Evolutionary conservation across 164 flowering plant species (phyloP), one percentile per base, ranked within the genome.

Genomic region (Amborella trichopoda): DNA sequence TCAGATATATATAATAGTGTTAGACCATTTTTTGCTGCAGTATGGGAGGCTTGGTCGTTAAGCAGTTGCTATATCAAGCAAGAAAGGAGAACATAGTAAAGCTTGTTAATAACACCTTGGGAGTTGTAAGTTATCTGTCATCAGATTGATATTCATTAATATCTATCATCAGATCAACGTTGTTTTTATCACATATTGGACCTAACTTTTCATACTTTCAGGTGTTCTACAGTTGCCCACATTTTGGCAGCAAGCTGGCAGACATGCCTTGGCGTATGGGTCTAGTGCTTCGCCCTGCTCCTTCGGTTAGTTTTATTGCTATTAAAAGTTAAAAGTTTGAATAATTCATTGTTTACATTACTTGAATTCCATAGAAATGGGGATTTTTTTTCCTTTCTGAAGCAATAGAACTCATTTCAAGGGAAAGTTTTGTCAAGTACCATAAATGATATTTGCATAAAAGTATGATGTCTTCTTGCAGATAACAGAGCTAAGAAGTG

Each of bases 211-310:
- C 41, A 14, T 66, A 54, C 30, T 57, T 62, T 60, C 68, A 91
- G 99, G 94, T 85, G 28, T 93, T 93, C 64, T 93, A 93, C 60
- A 93, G 96, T 64, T 93, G 95, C 57, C 99, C 99, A 23, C 99
- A 93, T 73, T 84, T 88, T 67, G 99, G 96, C 58, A 93, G 99
- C 74, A 93, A 69, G 61, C 96, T 88, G 53, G 96, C 95, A 41
- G 99, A 93, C 53, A 69, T 93, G 85, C 99, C 99, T 56, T 93
- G 91, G 94, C 74, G 94, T 49, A 93, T 93, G 94, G 96, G 96
- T 50, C 70, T 78, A 61, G 95, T 93, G 24, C 52, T 93, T 48
- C 95, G 96, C 43, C 99, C 99, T 40, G 95, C 99, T 37, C 94
- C 96, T 17, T 72, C 82, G 26, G 98, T 90, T 14, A 76, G 91